phyloP scores from a whole-genome alignment of 1,139 yeast species.

The Saccharomyces pastorianus region DNA sequence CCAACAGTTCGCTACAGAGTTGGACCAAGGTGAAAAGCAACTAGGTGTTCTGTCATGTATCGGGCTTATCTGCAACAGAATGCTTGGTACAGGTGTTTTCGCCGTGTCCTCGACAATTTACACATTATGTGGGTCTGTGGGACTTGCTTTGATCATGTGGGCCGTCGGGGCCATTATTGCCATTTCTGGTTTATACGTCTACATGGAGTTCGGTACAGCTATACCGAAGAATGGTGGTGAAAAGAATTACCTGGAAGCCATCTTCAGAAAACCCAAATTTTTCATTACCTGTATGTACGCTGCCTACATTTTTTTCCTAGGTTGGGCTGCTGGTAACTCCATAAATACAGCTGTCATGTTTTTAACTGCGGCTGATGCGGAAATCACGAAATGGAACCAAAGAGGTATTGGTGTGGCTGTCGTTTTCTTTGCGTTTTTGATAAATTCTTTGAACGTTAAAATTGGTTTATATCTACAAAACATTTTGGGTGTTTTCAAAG shows the following conservation, averaged over 20 bases:
- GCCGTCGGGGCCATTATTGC: conserved; percentile 69
- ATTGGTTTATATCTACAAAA: conserved; percentile 64
- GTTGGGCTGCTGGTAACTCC: conserved; percentile 69
- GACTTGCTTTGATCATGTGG: conserved; percentile 68
- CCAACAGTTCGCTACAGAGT: conserved; percentile 31
- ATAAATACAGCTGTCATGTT: conserved; percentile 32
- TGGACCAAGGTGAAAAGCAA: conserved; percentile 47
- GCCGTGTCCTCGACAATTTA: conserved; percentile 77
- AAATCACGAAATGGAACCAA: conserved; percentile 65
- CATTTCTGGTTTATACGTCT: conserved; percentile 63
- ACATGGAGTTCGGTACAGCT: conserved; percentile 78
- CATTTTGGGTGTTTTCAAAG: conserved; percentile 61
- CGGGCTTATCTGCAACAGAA: conserved; percentile 64
- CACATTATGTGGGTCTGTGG: conserved; percentile 59
- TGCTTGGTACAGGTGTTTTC: conserved; percentile 85
- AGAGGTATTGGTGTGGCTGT: conserved; percentile 70
- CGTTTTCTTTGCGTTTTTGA: conserved; percentile 59
- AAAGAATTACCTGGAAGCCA: conserved; percentile 70
- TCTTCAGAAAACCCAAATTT: conserved; percentile 60
- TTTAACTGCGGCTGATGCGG: conserved; percentile 62
- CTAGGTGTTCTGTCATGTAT: conserved; percentile 65
- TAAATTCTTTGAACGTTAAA: conserved; percentile 56
- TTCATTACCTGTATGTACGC: conserved; percentile 70
- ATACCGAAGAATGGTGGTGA: conserved; percentile 86
- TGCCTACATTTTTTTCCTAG: conserved; percentile 64